A percentile compares a stretch with the other conserved stretches of the same genome.
phyloP scores from a whole-genome alignment of 306 rosid genomes.

The Pyrus pyrifolia region DNA sequence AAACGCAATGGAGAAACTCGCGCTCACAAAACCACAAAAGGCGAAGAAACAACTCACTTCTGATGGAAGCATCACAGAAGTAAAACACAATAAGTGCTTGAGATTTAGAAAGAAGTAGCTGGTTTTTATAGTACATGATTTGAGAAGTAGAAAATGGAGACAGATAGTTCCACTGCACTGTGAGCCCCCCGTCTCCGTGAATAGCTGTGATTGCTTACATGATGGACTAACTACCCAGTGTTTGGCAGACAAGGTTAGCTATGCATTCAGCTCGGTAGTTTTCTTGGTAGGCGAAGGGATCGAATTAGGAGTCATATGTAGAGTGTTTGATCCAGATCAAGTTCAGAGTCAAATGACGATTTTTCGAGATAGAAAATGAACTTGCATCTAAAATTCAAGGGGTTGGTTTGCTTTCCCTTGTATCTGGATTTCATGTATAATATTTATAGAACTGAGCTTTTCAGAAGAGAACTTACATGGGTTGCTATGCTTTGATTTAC shows the following conservation, averaged over 20 bases:
- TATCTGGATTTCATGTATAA: slow-evolving; percentile 28
- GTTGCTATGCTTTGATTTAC: slow-evolving; percentile 3
- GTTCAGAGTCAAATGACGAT: slow-evolving; percentile 29
- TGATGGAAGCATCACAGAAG: slow-evolving; percentile 65
- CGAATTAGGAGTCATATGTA: slow-evolving; percentile 10
- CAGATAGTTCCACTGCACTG: slow-evolving; percentile 17
- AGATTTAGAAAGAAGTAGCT: slow-evolving; percentile 65
- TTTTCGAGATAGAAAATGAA: slow-evolving; percentile 12
- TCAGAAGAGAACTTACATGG: slow-evolving; percentile 12
- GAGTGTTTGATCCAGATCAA: slow-evolving; percentile 22
- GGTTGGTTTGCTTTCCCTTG: slow-evolving; percentile 18
- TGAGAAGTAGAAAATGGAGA: slow-evolving; percentile 22
- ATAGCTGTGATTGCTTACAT: slow-evolving; percentile 16
- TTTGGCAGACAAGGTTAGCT: slow-evolving; percentile 2
- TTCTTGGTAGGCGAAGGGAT: slow-evolving; percentile 1
- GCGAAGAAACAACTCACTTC: slow-evolving; percentile 52
- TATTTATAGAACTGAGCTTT: slow-evolving; percentile 18
- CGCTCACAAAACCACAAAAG: slow-evolving; percentile 33
- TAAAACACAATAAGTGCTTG: slow-evolving; percentile 82
- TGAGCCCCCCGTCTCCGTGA: slow-evolving; percentile 5
- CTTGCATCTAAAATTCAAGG: slow-evolving; percentile 11
- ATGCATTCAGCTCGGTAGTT: slow-evolving; percentile 9
- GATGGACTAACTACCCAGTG: slow-evolving; percentile 5
- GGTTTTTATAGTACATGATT: not conserved
- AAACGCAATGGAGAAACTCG: slow-evolving; percentile 80